Evolutionary conservation across 2,329 filamentous ascomycete genomes (phyloP).

Genomic region (Epichloe baconii): DNA sequence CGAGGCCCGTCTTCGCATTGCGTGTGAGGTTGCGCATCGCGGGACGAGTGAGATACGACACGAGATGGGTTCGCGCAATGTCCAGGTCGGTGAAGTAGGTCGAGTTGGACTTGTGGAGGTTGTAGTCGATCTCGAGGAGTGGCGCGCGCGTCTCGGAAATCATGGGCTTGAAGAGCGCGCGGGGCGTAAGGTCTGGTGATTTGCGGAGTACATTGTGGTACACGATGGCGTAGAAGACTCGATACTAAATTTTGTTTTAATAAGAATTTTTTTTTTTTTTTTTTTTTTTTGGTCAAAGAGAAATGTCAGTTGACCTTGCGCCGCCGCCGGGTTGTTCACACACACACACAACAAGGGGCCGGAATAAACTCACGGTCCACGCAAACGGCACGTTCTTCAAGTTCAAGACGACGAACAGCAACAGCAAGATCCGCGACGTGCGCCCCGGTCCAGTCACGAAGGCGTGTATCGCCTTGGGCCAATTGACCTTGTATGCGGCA

Average conservation of each 20-base stretch:
- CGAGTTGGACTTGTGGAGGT: constrained; percentile 69
- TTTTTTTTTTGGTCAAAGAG: constrained; percentile 2
- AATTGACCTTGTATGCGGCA: constrained; percentile 32
- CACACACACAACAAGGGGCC: background rate
- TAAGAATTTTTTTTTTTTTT: too few relatives aligned
- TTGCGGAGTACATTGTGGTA: constrained; percentile 39
- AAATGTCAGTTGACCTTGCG: background rate
- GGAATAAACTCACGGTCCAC: constrained; percentile 51
- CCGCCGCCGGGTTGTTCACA: background rate
- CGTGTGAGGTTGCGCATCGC: constrained; percentile 8
- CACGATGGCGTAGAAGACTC: constrained; percentile 44
- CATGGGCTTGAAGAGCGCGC: constrained; percentile 60
- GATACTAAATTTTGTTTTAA: constrained; percentile 27
- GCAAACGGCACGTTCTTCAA: constrained; percentile 61
- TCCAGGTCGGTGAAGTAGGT: constrained; percentile 86
- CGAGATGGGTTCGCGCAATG: constrained; percentile 66
- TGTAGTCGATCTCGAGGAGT: constrained; percentile 72
- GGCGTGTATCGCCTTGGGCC: constrained; percentile 21
- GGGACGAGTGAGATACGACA: constrained; percentile 52
- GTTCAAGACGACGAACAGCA: constrained; percentile 49
- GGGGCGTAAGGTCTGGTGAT: constrained; percentile 36
- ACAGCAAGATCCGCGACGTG: constrained; percentile 36
- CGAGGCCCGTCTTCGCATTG: constrained; percentile 20
- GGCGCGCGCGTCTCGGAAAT: constrained; percentile 55
- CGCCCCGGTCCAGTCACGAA: constrained; percentile 43